Conservation (phyloP, 768 basidiomycete genomes). For the Boletales sp. region DNA sequence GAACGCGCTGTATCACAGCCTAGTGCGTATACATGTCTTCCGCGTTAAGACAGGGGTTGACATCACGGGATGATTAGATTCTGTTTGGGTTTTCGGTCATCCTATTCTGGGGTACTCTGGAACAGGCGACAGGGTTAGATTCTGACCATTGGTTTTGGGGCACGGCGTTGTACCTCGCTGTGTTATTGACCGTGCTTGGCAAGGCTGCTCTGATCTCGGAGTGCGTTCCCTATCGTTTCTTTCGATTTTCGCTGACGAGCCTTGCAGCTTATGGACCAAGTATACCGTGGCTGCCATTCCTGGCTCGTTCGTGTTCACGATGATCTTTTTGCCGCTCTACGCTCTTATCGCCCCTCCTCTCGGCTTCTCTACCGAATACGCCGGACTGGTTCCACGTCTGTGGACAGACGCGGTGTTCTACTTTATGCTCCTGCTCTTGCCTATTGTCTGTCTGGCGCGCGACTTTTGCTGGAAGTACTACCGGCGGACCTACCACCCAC, state of each 20-base stretch:
- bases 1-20: slow-evolving; percentile 87
- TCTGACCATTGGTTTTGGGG: slow-evolving; percentile 99
- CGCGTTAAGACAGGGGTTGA: not conserved
- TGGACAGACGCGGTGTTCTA: slow-evolving; percentile 92
- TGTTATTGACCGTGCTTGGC: slow-evolving; percentile 91
- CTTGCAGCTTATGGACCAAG: slow-evolving; percentile 92
- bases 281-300: slow-evolving; percentile 98
- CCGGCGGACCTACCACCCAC: slow-evolving; percentile 82
- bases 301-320: slow-evolving; percentile 95
- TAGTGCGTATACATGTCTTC: slow-evolving; percentile 47
- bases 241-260: not conserved
- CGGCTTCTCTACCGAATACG: slow-evolving; percentile 87
- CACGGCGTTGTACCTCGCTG: slow-evolving; percentile 89
- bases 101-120: slow-evolving; percentile 91
- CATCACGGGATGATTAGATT: slow-evolving; percentile 45
- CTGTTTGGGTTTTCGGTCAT: slow-evolving; percentile 85
- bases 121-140: slow-evolving; percentile 75
- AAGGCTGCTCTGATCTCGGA: slow-evolving; percentile 97
- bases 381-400: slow-evolving; percentile 83
- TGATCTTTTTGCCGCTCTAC: slow-evolving; percentile 91
- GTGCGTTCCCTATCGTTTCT: slow-evolving; percentile 46
- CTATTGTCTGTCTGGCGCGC: slow-evolving; percentile 77
- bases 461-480: slow-evolving; percentile 99
- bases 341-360: slow-evolving; percentile 81
- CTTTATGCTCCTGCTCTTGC: slow-evolving; percentile 80